Evolutionary conservation across 495 filamentous ascomycete species (phyloP).

Genomic region (Hypoxylon subgilvum): DNA sequence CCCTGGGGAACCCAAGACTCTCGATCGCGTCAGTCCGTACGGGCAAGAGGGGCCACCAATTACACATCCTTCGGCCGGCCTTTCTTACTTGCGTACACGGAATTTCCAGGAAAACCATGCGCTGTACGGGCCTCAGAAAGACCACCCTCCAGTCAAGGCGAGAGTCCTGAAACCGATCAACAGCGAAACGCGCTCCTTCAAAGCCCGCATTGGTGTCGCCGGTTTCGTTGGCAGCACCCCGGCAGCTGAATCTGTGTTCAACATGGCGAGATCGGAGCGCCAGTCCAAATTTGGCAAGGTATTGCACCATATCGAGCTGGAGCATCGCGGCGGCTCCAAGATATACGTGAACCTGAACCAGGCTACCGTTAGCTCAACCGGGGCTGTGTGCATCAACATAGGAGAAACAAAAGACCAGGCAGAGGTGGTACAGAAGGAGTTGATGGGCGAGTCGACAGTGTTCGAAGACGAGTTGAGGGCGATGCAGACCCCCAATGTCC

Average conservation of each 20-base stretch:
- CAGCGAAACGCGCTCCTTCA: slow-evolving; percentile 24
- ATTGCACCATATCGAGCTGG: slow-evolving; percentile 61
- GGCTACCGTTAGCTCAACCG: slow-evolving; percentile 65
- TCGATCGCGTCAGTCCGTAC: slow-evolving; percentile 52
- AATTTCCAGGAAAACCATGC: slow-evolving; percentile 79
- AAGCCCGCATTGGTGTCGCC: slow-evolving; percentile 52
- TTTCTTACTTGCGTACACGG: slow-evolving; percentile 80
- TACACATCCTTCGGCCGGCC: slow-evolving; percentile 90
- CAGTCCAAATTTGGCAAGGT: background rate
- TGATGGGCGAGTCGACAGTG: slow-evolving; percentile 45
- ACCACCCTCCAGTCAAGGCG: slow-evolving; percentile 67
- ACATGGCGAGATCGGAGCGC: slow-evolving; percentile 13
- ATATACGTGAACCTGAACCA: slow-evolving; percentile 63
- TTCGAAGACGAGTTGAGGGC: slow-evolving; percentile 28
- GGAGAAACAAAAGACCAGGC: slow-evolving; percentile 51
- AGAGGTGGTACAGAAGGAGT: slow-evolving; percentile 59
- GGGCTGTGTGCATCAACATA: slow-evolving; percentile 61
- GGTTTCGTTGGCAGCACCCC: slow-evolving; percentile 52
- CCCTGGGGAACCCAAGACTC: slow-evolving; percentile 18
- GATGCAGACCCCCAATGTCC: slow-evolving; percentile 6
- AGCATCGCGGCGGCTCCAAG: slow-evolving; percentile 69
- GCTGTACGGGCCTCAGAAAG: slow-evolving; percentile 73
- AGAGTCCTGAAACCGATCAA: slow-evolving; percentile 63
- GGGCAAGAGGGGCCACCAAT: slow-evolving; percentile 69
- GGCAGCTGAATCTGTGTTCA: slow-evolving; percentile 38